Base-by-base conservation (phyloP, 352 stramenopile species). In the Globisporangium megalacanthum region DNA sequence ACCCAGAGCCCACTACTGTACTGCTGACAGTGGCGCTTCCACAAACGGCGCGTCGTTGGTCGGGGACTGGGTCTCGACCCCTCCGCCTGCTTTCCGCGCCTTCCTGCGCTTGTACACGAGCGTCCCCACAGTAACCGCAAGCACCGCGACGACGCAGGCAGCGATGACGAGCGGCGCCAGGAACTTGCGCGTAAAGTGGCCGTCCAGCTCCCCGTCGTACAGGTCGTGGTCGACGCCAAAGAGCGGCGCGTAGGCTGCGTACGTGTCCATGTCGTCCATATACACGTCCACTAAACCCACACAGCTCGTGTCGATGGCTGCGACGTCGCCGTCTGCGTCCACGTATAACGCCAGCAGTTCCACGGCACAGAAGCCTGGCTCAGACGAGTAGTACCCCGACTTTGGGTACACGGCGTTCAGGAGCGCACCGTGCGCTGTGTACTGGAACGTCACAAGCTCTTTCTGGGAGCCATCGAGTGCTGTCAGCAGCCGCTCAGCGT, bases 401-500 rank as follows among this genome's bases (percentile, higher is more conserved):
- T 47, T 19, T 25, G 6, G 14, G n/a, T 47, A 47, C 6, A 47
- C 7, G 15, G 42, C 42, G 6, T 47, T 47, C 42, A 47, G 42
- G 4, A 47, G n/a, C 15, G 42, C 42, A 4, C 42, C 42, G n/a
- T 47, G 42, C 5, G 42, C 17, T 7, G 42, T 47, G 42, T 47
- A 47, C 13, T 47, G 15, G 42, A 47, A 47, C 42, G 42, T 47
- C 42, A 47, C 42, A 15, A 47, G 42, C n/a, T 20, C 19, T n/a
- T 47, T 47, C 5, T 19, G n/a, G 10, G 42, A 8, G 17, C 42
- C 42, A n/a, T 47, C 14, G n/a, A 47, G 42, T 0, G 17, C 42
- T 6, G 50, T 48, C 2, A 72, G 51, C 7, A 83, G 61, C 10
- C 62, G 69, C 36, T 73, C 55, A 7, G 74, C 75, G 36, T 77